These are phyloP conservation scores for Pythium dissimile DNA, from an alignment of 352 stramenopile genomes.

Conservation along the genomic window DNA sequence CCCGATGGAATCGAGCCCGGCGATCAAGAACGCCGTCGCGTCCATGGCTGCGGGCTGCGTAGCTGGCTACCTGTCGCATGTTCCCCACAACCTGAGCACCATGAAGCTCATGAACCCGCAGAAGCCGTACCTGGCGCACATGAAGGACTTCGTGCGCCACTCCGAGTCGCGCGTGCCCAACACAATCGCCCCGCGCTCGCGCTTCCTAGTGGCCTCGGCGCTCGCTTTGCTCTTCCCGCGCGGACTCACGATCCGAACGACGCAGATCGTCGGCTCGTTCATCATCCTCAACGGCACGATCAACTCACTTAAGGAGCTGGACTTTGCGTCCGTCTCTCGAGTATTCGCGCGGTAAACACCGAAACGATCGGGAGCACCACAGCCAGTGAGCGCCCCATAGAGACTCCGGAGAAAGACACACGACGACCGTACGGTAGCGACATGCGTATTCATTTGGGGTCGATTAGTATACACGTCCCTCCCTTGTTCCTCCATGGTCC, in stretches of 20 bases:
- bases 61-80: conserved; percentile 92
- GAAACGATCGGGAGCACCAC: not conserved
- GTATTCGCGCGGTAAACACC: conserved; percentile 27
- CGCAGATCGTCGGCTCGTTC: conserved; percentile 92
- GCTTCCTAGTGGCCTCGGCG: conserved; percentile 59
- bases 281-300: conserved; percentile 94
- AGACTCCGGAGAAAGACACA: not conserved
- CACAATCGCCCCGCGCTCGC: conserved; percentile 67
- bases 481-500: not conserved
- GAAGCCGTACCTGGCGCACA: conserved; percentile 79
- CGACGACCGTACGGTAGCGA: not conserved
- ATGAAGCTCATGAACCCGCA: conserved; percentile 94
- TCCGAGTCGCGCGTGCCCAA: conserved; percentile 77
- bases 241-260: conserved; percentile 86
- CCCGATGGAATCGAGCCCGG: conserved; percentile 53
- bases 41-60: conserved; percentile 88
- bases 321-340: conserved; percentile 48
- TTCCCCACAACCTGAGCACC: conserved; percentile 95
- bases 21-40: conserved; percentile 86
- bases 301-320: conserved; percentile 85
- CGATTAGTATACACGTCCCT: too few species aligned
- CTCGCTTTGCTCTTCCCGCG: conserved; percentile 87
- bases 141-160: conserved; percentile 83
- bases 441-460: not conserved
- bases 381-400: not conserved